phyloP scores from a whole-genome alignment of 2,329 filamentous ascomycete species.

The Neurospora sp. region DNA sequence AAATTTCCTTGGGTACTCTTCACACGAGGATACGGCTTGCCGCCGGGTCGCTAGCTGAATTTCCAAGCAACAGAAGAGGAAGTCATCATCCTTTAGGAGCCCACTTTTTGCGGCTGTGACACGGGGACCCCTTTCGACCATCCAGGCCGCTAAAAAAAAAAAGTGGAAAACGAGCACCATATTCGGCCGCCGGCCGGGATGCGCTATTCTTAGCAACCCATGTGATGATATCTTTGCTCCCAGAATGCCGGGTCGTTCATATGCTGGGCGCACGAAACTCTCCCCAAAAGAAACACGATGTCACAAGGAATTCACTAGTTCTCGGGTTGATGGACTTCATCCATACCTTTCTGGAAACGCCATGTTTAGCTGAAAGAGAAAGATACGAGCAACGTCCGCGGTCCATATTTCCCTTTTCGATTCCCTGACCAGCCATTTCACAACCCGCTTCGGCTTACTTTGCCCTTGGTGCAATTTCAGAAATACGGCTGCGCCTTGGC shows the following conservation, averaged over 20 bases:
- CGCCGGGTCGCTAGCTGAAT: neutral
- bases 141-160: neutral
- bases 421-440: neutral
- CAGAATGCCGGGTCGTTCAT: neutral
- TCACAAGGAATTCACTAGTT: neutral
- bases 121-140: neutral
- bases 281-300: neutral
- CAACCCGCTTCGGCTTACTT: neutral
- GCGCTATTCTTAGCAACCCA: neutral
- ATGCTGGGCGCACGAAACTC: neutral
- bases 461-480: neutral
- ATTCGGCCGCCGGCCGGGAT: neutral
- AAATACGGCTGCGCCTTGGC: neutral
- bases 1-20: neutral
- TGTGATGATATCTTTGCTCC: neutral
- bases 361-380: neutral
- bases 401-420: neutral
- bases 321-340: neutral
- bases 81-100: neutral
- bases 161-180: neutral
- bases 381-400: neutral
- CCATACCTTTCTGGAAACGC: neutral
- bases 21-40: neutral
- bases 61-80: neutral
- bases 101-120: slow-evolving; percentile 8